phyloP scores from a whole-genome alignment of 2,329 filamentous ascomycete species.

The Calonectria multiphialidica region DNA sequence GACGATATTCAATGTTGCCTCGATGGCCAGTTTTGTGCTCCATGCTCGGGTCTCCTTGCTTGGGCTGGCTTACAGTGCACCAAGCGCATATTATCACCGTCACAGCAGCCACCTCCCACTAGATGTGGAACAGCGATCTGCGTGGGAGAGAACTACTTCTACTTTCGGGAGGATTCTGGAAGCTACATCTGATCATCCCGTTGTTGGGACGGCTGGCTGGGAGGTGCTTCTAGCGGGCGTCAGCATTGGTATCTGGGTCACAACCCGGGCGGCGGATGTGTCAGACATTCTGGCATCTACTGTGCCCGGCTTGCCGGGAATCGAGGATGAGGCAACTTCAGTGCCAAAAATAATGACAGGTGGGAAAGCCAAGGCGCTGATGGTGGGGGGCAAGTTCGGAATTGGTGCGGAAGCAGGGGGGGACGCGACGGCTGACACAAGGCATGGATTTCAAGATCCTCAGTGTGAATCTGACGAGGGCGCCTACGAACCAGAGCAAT shows the following conservation, averaged over 20 bases:
- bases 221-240: conserved; percentile 69
- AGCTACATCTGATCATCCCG: conserved; percentile 67
- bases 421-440: not conserved
- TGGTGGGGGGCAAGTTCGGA: conserved; percentile 4
- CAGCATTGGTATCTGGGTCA: conserved; percentile 69
- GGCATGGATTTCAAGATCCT: conserved; percentile 8
- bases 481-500: conserved; percentile 53
- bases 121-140: conserved; percentile 57
- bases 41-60: conserved; percentile 58
- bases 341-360: not conserved
- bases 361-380: not conserved
- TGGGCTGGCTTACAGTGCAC: conserved; percentile 60
- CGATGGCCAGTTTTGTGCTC: conserved; percentile 56
- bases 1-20: conserved; percentile 61
- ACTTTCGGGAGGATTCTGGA: conserved; percentile 60
- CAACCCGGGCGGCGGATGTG: conserved; percentile 63
- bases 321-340: conserved; percentile 31
- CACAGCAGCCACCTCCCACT: conserved; percentile 61
- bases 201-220: conserved; percentile 67
- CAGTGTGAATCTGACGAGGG: conserved; percentile 45
- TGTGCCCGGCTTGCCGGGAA: conserved; percentile 41
- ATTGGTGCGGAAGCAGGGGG: not conserved
- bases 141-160: conserved; percentile 59
- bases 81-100: conserved; percentile 60
- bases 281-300: conserved; percentile 59